Evolutionary conservation across 1,139 yeast species (phyloP), one percentile per base, ranked within the genome.

Genomic region (Diutina catenulata): DNA sequence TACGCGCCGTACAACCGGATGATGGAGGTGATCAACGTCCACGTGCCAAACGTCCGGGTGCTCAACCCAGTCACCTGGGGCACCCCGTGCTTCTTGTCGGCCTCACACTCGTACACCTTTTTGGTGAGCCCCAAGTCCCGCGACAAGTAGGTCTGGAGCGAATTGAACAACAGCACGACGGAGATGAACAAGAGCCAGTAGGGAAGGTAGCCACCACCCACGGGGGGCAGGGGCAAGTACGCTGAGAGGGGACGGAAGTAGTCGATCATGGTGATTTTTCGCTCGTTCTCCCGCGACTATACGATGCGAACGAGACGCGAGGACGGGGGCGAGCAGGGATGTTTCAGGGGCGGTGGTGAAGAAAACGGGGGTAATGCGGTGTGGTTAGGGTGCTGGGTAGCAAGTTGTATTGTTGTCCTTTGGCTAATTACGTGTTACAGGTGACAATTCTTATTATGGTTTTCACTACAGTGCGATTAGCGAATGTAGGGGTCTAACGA

Each of bases 11-110:
- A 87, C 47, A 80, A 69, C 54, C 98, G 75, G 38, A 91, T 77
- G 33, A 91, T 67, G 2, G 95, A 75, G 1, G 96, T 80, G 47
- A 88, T 70, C 39, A 88, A 65, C 0, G 98, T 91, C 98, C 98
- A 91, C 1, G 98, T 91, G 23, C 98, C 98, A 57, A 91, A 91
- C 0, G 98, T 91, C 50, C 98, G 73, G 8, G 96, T 95, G 48
- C 94, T 78, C 48, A 91, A 67, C 5, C 70, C 64, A 0, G 95
- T 84, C 15, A 88, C 67, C 41, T 66, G 55, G 9, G 35, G 35
- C 11, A 4, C 13, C 3, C 35, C 35, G 22, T 31, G 35, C 5
- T 13, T n/a, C 7, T 42, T 25, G 3, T 33, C 40, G 4, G 49
- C 44, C 9, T 46, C 47, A n/a, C 37, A 31, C 10, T 44, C 42